Percentiles rank a stretch among this genome's conserved stretches.
Evolutionary conservation across 345 rosid species (phyloP).

Genomic region (Euphorbia pulcherrima): DNA sequence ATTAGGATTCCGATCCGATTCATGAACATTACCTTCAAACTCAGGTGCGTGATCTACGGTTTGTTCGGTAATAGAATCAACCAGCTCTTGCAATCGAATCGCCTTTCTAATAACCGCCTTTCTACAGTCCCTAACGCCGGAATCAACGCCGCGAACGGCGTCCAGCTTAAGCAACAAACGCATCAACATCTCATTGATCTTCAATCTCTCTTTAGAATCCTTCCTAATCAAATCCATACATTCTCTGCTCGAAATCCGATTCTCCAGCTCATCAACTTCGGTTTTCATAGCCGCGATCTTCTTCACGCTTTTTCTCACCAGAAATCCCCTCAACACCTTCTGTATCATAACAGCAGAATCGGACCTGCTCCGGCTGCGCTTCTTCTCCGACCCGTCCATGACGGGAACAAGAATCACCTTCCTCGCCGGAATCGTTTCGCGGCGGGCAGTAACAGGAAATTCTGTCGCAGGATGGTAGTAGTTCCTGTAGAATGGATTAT

Average conservation of each 20-base stretch:
- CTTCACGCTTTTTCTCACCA: conserved; percentile 52
- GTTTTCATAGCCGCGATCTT: conserved; percentile 35
- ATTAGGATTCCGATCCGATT: background rate
- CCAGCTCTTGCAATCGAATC: conserved; percentile 52
- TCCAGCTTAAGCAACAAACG: conserved; percentile 49
- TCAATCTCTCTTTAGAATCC: conserved; percentile 43
- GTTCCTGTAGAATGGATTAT: conserved; percentile 27
- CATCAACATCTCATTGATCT: conserved; percentile 56
- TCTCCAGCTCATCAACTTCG: conserved; percentile 46
- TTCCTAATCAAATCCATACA: conserved; percentile 30
- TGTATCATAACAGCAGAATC: conserved; percentile 50
- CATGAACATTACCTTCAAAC: background rate
- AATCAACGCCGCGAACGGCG: conserved; percentile 49
- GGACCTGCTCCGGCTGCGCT: conserved; percentile 11
- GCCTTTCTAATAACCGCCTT: conserved; percentile 46
- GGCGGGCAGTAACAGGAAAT: conserved; percentile 15
- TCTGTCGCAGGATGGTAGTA: background rate
- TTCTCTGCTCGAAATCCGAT: conserved; percentile 32
- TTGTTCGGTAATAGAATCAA: conserved; percentile 39
- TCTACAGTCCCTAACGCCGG: conserved; percentile 53
- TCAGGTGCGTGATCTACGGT: background rate
- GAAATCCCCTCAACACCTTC: conserved; percentile 48
- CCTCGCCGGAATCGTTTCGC: background rate
- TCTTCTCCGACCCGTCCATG: conserved; percentile 33
- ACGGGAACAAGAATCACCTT: conserved; percentile 53